Evolutionary conservation across 2,329 filamentous ascomycete species (phyloP).

Genomic region (Decorospora gaudefroyi): DNA sequence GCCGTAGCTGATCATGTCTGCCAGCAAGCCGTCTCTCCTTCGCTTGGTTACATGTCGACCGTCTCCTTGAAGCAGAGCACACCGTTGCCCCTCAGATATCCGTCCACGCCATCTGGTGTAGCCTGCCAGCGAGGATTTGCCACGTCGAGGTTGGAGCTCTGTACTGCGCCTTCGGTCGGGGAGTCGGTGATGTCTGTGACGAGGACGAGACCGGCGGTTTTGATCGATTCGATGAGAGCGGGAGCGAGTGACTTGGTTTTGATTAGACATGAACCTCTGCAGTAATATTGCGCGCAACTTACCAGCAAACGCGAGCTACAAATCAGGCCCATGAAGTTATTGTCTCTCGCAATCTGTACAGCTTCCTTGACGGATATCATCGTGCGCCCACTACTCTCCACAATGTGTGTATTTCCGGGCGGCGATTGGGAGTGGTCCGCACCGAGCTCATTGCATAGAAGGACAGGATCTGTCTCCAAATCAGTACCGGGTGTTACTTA

Average conservation of each 20-base stretch:
- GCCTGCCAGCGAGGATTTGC: conserved; percentile 49
- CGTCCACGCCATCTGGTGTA: conserved; percentile 80
- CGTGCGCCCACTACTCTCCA: conserved; percentile 68
- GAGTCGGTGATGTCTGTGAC: conserved; percentile 81
- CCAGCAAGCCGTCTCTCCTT: background rate
- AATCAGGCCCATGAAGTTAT: conserved; percentile 97
- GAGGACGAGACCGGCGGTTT: conserved; percentile 88
- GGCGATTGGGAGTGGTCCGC: conserved; percentile 55
- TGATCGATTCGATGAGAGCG: conserved; percentile 88
- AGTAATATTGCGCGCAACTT: conserved; percentile 47
- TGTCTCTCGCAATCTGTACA: conserved; percentile 87
- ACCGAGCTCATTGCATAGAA: conserved; percentile 91
- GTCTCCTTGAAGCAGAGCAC: conserved; percentile 92
- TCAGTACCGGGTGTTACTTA: conserved; percentile 16
- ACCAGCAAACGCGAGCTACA: conserved; percentile 86
- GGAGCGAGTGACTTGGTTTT: conserved; percentile 84
- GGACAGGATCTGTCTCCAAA: conserved; percentile 70
- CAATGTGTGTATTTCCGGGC: conserved; percentile 45
- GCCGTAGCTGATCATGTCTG: no score
- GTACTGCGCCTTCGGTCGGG: conserved; percentile 42
- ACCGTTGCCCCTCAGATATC: conserved; percentile 81
- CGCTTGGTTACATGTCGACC: conserved; percentile 64
- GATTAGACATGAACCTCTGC: conserved; percentile 7
- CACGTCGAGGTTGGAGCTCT: conserved; percentile 49
- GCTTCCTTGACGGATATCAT: conserved; percentile 92